phyloP scores from a whole-genome alignment of 129 eudicot genomes.

The Flaveria robusta region DNA sequence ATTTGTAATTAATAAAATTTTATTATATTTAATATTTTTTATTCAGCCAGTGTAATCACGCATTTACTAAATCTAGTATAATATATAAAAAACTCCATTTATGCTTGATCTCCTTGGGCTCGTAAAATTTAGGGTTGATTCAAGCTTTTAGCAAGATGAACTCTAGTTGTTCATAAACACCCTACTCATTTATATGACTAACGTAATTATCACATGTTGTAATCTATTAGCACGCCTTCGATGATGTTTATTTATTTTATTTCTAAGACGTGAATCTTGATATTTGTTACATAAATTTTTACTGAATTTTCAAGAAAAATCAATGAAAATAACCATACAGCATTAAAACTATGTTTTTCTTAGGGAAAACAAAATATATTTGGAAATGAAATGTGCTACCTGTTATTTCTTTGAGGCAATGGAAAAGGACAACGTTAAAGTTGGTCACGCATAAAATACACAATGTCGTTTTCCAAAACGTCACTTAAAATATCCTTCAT shows the following conservation, averaged over 20 bases:
- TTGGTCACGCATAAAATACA: slow-evolving; percentile 22
- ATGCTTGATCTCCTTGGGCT: no score
- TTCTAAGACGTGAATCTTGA: background rate
- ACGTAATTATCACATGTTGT: background rate
- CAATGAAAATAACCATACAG: background rate
- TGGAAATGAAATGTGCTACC: background rate
- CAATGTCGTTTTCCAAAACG: background rate
- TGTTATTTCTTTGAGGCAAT: background rate
- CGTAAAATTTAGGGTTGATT: no score
- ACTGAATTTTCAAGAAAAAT: background rate
- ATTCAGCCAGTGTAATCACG: no score
- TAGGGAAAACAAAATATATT: background rate
- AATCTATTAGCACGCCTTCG: background rate
- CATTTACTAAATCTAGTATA: no score
- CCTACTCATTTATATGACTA: background rate
- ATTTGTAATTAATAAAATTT: no score
- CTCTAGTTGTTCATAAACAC: background rate
- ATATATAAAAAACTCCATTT: no score
- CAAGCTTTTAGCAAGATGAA: no score
- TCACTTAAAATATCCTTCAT: background rate
- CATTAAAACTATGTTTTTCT: background rate
- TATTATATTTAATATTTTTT: no score
- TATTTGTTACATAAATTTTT: background rate
- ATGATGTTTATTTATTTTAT: background rate
- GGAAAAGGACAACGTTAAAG: slow-evolving; percentile 15